Evolutionary conservation across 1,139 yeast genomes (phyloP).

Genomic region (Cylindricascospora bacillispora): DNA sequence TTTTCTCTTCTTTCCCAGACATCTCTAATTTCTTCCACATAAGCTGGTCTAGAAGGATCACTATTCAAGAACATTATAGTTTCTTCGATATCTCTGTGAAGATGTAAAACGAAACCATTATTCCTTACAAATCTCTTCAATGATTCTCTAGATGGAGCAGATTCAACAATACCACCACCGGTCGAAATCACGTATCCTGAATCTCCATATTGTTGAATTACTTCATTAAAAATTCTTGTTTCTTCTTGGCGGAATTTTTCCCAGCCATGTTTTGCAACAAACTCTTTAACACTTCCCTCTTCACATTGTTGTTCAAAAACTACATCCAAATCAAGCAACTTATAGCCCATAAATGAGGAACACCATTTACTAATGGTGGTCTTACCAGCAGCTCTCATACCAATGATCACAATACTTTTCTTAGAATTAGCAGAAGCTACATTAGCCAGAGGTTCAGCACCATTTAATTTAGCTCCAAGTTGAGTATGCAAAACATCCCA

Average conservation of each 20-base stretch:
- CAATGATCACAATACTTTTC: conserved; percentile 66
- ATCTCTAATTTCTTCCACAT: conserved; percentile 57
- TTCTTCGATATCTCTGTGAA: conserved; percentile 77
- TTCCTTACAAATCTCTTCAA: conserved; percentile 40
- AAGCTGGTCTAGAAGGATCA: conserved; percentile 85
- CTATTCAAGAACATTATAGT: conserved; percentile 59
- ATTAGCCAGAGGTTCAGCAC: conserved; percentile 38
- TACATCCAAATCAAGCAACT: conserved; percentile 66
- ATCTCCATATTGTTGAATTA: conserved; percentile 34
- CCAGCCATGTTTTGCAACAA: conserved; percentile 70
- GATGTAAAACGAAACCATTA: conserved; percentile 66
- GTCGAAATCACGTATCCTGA: conserved; percentile 69
- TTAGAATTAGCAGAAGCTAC: conserved; percentile 10
- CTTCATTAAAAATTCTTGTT: conserved; percentile 41
- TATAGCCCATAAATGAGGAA: conserved; percentile 58
- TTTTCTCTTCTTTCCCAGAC: conserved; percentile 78
- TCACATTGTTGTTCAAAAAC: conserved; percentile 43
- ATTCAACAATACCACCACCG: conserved; percentile 95
- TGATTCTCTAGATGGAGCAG: conserved; percentile 47
- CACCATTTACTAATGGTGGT: conserved; percentile 77
- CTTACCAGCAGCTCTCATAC: conserved; percentile 99
- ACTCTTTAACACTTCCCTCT: conserved; percentile 51
- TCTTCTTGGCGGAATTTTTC: conserved; percentile 68
- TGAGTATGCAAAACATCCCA: conserved; percentile 81
- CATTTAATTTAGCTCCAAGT: conserved; percentile 55